These are phyloP conservation scores for Ustilago shanxiensis DNA, from an alignment of 1,284 basidiomycete genomes.

Conservation along the genomic window DNA sequence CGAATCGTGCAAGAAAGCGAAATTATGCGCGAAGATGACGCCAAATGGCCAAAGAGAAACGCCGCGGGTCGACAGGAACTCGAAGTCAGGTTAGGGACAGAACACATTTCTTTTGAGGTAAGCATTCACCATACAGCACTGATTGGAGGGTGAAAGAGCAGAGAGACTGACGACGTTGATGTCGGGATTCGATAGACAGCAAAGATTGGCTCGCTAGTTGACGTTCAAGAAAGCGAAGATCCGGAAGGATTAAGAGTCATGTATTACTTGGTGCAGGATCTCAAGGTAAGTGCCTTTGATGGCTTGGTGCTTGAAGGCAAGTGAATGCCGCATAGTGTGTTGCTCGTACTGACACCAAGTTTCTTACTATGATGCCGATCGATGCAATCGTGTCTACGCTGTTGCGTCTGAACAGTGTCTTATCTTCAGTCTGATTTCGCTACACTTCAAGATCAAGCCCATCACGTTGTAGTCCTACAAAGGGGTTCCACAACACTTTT, in stretches of 20 bases:
- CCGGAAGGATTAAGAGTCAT: conserved; percentile 98
- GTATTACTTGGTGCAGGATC: conserved; percentile 97
- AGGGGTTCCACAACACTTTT: not conserved
- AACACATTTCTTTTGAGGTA: conserved; percentile 98
- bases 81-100: conserved; percentile 91
- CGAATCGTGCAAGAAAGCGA: conserved; percentile 94
- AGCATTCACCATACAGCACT: conserved; percentile 50
- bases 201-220: conserved; percentile 95
- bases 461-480: conserved; percentile 74
- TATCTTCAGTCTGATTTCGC: conserved; percentile 95
- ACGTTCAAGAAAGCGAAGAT: conserved; percentile 96
- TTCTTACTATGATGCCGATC: not conserved
- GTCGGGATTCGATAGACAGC: conserved; percentile 78
- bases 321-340: not conserved
- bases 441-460: conserved; percentile 99
- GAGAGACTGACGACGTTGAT: not conserved
- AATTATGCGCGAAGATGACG: conserved; percentile 97
- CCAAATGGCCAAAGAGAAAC: conserved; percentile 98
- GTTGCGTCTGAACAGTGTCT: conserved; percentile 78
- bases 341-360: not conserved
- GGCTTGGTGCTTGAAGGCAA: not conserved
- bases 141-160: conserved; percentile 73
- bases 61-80: conserved; percentile 97
- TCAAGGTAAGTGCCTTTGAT: conserved; percentile 78
- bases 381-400: not conserved